These are phyloP conservation scores for Aspergillus sp. DNA, from an alignment of 2,329 filamentous ascomycete species.

Conservation along the genomic window DNA sequence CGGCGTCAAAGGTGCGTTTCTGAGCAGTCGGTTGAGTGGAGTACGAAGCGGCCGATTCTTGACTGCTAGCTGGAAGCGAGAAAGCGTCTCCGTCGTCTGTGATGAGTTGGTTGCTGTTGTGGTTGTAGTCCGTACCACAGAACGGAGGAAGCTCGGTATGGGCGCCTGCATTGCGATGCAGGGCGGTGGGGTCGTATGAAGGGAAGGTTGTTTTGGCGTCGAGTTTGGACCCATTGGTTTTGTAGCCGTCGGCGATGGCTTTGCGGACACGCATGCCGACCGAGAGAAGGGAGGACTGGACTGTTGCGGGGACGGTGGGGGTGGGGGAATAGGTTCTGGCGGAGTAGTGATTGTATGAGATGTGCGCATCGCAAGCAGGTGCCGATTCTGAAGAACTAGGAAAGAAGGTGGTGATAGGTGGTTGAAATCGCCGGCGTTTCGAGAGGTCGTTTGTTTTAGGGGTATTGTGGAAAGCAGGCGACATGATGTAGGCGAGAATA, in stretches of 20 bases:
- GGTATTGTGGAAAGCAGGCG: slow-evolving; percentile 15
- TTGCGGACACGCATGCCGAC: slow-evolving; percentile 96
- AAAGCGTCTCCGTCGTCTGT: slow-evolving; percentile 37
- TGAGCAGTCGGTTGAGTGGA: slow-evolving; percentile 31
- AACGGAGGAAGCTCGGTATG: slow-evolving; percentile 71
- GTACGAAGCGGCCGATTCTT: slow-evolving; percentile 31
- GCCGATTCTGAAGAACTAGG: slow-evolving; percentile 16
- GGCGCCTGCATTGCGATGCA: slow-evolving; percentile 11
- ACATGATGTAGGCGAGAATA: slow-evolving; percentile 10
- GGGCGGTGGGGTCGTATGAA: slow-evolving; percentile 5
- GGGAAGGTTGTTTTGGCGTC: slow-evolving; percentile 15
- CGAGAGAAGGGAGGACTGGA: slow-evolving; percentile 81
- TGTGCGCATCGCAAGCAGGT: slow-evolving; percentile 14
- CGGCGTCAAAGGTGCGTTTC: slow-evolving; percentile 44
- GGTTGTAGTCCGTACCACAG: slow-evolving; percentile 56
- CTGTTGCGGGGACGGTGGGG: slow-evolving; percentile 59
- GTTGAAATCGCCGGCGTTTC: slow-evolving; percentile 47
- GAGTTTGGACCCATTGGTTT: slow-evolving; percentile 55
- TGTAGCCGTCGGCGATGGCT: slow-evolving; percentile 90
- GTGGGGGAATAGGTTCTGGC: slow-evolving; percentile 40
- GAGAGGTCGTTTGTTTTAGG: slow-evolving; percentile 26
- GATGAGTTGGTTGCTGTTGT: slow-evolving; percentile 27
- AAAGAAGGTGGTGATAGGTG: slow-evolving; percentile 44
- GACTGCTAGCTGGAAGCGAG: slow-evolving; percentile 42
- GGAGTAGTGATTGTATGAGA: slow-evolving; percentile 43